phyloP scores from a whole-genome alignment of 805 yeast species.

The Zygoascus tannicola region DNA sequence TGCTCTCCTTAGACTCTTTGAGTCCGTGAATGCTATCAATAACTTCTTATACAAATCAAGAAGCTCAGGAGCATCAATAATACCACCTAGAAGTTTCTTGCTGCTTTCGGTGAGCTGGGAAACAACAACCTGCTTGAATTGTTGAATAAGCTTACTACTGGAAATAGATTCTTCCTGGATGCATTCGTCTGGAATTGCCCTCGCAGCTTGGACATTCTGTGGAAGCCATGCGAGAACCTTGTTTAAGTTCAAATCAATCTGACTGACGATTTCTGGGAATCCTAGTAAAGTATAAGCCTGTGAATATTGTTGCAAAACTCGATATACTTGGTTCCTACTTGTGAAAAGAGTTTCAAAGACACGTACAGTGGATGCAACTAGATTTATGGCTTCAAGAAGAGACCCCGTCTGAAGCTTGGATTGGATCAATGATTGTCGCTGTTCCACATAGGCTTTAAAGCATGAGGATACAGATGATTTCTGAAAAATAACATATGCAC shows the following conservation, averaged over 20 bases:
- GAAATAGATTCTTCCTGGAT: neutral
- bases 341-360: conserved; percentile 10
- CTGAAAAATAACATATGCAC: neutral
- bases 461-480: too few species aligned
- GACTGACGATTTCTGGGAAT: conserved; percentile 11
- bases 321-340: conserved; percentile 11
- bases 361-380: conserved; percentile 11
- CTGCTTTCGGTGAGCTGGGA: conserved; percentile 3
- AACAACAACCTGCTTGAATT: neutral
- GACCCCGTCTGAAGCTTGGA: neutral
- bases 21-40: conserved; percentile 7
- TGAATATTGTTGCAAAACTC: conserved; percentile 10
- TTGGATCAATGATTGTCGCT: neutral
- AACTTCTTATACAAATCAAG: conserved; percentile 8
- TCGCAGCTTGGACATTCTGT: conserved; percentile 5
- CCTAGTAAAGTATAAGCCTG: conserved; percentile 11
- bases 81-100: neutral
- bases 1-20: conserved; percentile 4
- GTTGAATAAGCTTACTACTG: neutral
- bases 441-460: neutral
- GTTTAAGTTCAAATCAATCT: conserved; percentile 9
- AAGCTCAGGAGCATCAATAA: conserved; percentile 6
- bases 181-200: conserved; percentile 12
- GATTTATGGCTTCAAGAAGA: conserved; percentile 7
- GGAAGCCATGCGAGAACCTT: conserved; percentile 15